Percentiles rank a stretch among this genome's conserved stretches.
phyloP scores from a whole-genome alignment of 176 grass and related monocot genomes.

The Phyllostachys edulis region DNA sequence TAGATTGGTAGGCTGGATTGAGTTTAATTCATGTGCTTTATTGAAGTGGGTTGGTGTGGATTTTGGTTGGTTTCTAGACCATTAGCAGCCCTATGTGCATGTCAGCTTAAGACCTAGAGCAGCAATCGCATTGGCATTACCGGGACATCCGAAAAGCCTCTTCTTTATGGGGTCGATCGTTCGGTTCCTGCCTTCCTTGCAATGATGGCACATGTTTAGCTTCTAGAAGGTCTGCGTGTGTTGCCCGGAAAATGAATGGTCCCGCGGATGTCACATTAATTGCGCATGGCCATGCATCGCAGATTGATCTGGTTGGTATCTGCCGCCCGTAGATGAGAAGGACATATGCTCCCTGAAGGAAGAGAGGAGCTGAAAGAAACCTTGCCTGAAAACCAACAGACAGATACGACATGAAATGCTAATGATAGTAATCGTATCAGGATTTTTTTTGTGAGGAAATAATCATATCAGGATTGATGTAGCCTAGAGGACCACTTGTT shows the following conservation, averaged over 20 bases:
- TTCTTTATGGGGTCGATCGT: background rate
- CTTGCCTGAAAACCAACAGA: background rate
- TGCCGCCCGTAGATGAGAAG: background rate
- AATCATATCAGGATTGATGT: too few species aligned
- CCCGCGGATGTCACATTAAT: slow-evolving; percentile 29
- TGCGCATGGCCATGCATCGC: background rate
- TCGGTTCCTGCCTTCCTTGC: background rate
- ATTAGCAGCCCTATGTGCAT: too few species aligned
- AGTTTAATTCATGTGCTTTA: too few species aligned
- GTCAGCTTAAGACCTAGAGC: background rate
- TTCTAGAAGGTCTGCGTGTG: slow-evolving; percentile 36
- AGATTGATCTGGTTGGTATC: slow-evolving; percentile 5
- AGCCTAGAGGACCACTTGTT: background rate
- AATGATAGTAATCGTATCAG: too few species aligned
- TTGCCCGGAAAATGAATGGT: background rate
- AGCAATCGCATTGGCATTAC: too few species aligned
- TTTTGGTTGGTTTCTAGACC: too few species aligned
- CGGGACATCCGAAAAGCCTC: background rate
- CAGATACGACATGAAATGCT: background rate
- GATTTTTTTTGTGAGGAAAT: too few species aligned
- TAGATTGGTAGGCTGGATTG: too few species aligned
- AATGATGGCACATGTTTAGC: slow-evolving; percentile 1
- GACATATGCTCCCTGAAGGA: slow-evolving; percentile 25
- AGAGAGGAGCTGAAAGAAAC: background rate
- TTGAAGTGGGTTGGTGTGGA: too few species aligned